Conservation (phyloP, 1,139 yeast genomes). For the Geotrichum europaeum region DNA sequence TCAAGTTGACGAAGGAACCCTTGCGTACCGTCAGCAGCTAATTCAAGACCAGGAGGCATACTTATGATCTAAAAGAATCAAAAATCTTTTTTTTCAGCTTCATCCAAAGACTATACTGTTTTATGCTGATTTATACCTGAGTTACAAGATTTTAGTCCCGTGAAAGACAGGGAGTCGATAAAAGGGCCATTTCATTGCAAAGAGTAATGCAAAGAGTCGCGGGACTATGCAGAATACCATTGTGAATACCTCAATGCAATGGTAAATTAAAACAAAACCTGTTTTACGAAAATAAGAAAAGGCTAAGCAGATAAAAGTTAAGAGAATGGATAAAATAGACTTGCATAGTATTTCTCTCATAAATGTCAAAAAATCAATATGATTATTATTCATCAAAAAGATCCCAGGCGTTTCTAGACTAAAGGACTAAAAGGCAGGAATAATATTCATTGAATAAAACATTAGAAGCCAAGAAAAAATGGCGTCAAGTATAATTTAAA, state of each 20-base stretch:
- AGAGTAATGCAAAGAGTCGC: neutral
- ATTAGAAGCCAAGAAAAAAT: neutral
- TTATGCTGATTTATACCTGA: no score
- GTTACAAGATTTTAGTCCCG: no score
- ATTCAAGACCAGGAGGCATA: no score
- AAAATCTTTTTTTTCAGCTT: no score
- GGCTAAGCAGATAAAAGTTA: neutral
- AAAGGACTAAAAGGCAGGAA: no score
- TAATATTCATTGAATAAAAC: neutral
- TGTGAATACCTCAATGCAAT: neutral
- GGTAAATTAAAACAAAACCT: neutral
- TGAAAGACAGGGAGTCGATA: neutral
- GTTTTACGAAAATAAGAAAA: neutral
- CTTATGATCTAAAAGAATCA: no score
- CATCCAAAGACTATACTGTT: no score
- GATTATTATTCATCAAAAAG: neutral
- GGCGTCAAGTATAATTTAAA: no score
- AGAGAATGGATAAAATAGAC: neutral
- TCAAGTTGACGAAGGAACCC: no score
- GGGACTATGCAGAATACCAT: neutral
- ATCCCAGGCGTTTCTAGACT: neutral
- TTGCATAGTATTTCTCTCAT: neutral
- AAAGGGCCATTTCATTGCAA: neutral
- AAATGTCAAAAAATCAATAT: no score
- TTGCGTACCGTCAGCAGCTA: no score